Evolutionary conservation across 1,284 basidiomycete genomes (phyloP).

Genomic region (Ceratobasidium sp.): DNA sequence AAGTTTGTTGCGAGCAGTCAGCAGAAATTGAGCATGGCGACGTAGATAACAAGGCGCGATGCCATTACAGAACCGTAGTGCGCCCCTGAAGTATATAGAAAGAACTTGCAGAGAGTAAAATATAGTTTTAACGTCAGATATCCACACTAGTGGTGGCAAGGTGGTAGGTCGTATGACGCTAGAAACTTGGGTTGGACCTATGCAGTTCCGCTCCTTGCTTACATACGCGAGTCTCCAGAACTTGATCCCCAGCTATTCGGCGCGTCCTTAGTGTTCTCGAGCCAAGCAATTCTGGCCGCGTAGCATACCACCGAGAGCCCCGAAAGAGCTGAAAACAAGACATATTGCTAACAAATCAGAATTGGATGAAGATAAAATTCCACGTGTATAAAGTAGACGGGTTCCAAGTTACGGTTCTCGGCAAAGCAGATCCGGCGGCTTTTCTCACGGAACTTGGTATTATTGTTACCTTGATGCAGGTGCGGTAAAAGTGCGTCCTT

Average conservation of each 20-base stretch:
- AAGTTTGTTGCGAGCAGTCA: no score
- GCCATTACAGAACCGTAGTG: no score
- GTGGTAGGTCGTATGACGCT: no score
- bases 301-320: slow-evolving; percentile 27
- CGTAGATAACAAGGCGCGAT: not conserved
- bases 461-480: slow-evolving; percentile 38
- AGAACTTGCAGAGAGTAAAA: no score
- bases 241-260: no score
- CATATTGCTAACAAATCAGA: slow-evolving; percentile 22
- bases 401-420: slow-evolving; percentile 37
- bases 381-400: slow-evolving; percentile 34
- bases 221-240: no score
- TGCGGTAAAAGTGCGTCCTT: slow-evolving; percentile 45
- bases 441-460: slow-evolving; percentile 46
- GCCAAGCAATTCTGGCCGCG: not conserved
- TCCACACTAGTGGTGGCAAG: no score
- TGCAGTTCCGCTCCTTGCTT: no score
- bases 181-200: no score
- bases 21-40: not conserved
- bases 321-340: slow-evolving; percentile 18
- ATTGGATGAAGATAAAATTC: slow-evolving; percentile 33
- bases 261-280: no score
- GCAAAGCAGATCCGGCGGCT: slow-evolving; percentile 44
- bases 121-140: no score
- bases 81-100: no score